A percentile compares a stretch with the other conserved stretches of the same genome.
These are phyloP conservation scores for Dothistroma pini DNA, from an alignment of 2,329 filamentous ascomycete species.

Conservation along the genomic window DNA sequence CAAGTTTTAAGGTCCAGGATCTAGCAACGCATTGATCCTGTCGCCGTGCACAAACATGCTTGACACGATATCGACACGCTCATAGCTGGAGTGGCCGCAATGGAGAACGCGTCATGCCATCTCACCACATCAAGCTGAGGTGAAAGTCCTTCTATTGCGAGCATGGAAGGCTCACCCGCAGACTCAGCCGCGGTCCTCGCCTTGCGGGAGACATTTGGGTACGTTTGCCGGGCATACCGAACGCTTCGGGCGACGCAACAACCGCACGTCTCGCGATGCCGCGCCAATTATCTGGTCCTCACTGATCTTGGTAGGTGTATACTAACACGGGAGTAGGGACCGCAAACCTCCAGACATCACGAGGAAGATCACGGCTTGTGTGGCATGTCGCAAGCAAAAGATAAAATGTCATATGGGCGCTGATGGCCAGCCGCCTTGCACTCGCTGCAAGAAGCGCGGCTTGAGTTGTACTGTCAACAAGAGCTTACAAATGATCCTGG, in stretches of 20 bases:
- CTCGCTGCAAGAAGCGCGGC: conserved; percentile 40
- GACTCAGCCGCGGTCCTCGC: conserved; percentile 18
- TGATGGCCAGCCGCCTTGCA: conserved; percentile 37
- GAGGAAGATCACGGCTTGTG: conserved; percentile 37
- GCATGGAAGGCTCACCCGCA: conserved; percentile 14
- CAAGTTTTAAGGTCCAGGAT: neutral
- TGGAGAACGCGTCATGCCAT: neutral
- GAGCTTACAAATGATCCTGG: conserved; percentile 42
- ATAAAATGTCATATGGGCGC: conserved; percentile 44
- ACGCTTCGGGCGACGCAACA: too few relatives aligned
- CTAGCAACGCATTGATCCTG: neutral
- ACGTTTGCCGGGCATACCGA: too few relatives aligned
- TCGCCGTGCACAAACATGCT: neutral
- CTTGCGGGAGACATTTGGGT: conserved; percentile 22
- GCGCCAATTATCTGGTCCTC: too few relatives aligned
- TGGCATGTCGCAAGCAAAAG: conserved; percentile 42
- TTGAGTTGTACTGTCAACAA: conserved; percentile 42
- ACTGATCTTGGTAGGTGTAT: too few relatives aligned
- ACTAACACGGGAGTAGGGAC: neutral
- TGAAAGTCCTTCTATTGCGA: neutral
- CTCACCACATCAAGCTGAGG: neutral
- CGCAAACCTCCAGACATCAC: conserved; percentile 29
- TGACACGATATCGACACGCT: neutral
- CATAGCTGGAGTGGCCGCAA: neutral
- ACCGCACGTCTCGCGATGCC: neutral